These are phyloP conservation scores for Macadamia tetraphylla DNA, from an alignment of 164 flowering plant species.

Conservation along the genomic window DNA sequence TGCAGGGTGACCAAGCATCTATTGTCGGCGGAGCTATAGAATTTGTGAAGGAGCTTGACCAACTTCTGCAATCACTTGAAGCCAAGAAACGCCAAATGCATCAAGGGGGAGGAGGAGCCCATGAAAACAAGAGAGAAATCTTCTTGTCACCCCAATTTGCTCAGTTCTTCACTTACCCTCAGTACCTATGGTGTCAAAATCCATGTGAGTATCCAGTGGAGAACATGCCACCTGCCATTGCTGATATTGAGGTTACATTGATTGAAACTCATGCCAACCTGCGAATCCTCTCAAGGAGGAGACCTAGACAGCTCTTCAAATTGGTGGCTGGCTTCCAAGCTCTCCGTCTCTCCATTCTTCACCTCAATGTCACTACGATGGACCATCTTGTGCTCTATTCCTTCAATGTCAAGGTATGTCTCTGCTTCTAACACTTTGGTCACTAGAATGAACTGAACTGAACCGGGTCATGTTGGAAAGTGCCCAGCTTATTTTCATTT, in stretches of 20 bases:
- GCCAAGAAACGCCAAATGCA: conserved; percentile 36
- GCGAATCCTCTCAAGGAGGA: conserved; percentile 42
- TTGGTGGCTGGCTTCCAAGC: conserved; percentile 57
- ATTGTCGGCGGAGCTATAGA: conserved; percentile 93
- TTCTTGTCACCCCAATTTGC: conserved; percentile 35
- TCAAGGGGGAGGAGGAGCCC: conserved; percentile 4
- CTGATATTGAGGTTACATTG: conserved; percentile 78
- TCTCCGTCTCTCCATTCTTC: conserved; percentile 61
- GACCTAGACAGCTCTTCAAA: conserved; percentile 50
- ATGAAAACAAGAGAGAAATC: not conserved
- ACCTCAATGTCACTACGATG: conserved; percentile 74
- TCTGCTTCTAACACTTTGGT: not conserved
- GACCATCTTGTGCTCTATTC: conserved; percentile 70
- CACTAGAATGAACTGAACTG: not conserved
- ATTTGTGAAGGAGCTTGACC: conserved; percentile 88
- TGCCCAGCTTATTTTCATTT: too few relatives aligned
- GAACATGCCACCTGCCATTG: conserved; percentile 35
- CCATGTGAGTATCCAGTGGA: conserved; percentile 30
- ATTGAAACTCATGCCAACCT: conserved; percentile 82
- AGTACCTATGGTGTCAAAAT: conserved; percentile 44
- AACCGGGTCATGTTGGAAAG: not conserved
- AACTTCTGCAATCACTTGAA: conserved; percentile 66
- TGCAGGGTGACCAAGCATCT: conserved; percentile 94
- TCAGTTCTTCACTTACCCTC: conserved; percentile 68
- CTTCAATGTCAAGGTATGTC: conserved; percentile 74